Percentiles rank a stretch among this genome's conserved stretches.
Conservation (phyloP, 1,284 basidiomycete species). For the Papiliotrema terrestris region DNA sequence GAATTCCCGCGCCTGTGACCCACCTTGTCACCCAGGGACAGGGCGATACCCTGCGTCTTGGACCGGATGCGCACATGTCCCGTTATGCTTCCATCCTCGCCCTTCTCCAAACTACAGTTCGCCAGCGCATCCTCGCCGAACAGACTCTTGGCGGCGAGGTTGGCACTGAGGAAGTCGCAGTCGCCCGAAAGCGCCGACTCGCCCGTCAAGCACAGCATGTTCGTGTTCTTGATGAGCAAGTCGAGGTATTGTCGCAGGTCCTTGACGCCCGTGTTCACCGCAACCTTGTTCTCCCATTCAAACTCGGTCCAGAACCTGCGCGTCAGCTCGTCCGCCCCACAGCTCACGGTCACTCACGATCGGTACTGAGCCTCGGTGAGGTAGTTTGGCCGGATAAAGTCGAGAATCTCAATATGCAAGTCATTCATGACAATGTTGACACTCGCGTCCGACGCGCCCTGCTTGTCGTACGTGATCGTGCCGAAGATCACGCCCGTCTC, state of each 20-base stretch:
- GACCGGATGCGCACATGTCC: constrained; percentile 87
- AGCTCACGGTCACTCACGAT: neutral
- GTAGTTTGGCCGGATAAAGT: constrained; percentile 96
- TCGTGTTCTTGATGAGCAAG: constrained; percentile 88
- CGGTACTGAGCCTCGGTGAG: constrained; percentile 74
- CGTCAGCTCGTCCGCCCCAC: neutral
- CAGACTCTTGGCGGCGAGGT: constrained; percentile 85
- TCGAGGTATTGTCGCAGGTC: constrained; percentile 78
- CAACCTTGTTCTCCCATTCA: constrained; percentile 97
- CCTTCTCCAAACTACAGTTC: constrained; percentile 89
- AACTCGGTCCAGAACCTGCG: constrained; percentile 52
- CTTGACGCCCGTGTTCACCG: constrained; percentile 76
- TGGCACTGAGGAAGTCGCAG: constrained; percentile 89
- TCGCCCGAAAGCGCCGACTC: constrained; percentile 87
- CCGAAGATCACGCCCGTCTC: constrained; percentile 67
- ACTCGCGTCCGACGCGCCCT: constrained; percentile 76
- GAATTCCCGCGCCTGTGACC: constrained; percentile 7
- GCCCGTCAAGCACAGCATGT: constrained; percentile 95
- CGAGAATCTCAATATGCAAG: constrained; percentile 99
- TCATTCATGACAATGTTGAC: constrained; percentile 82
- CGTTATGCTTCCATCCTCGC: constrained; percentile 73
- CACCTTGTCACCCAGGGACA: constrained; percentile 79
- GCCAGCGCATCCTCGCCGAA: constrained; percentile 97
- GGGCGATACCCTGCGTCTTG: constrained; percentile 84
- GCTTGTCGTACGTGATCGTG: constrained; percentile 85